Evolutionary conservation across 2,329 filamentous ascomycete genomes (phyloP).

Genomic region (Talaromyces sp.): DNA sequence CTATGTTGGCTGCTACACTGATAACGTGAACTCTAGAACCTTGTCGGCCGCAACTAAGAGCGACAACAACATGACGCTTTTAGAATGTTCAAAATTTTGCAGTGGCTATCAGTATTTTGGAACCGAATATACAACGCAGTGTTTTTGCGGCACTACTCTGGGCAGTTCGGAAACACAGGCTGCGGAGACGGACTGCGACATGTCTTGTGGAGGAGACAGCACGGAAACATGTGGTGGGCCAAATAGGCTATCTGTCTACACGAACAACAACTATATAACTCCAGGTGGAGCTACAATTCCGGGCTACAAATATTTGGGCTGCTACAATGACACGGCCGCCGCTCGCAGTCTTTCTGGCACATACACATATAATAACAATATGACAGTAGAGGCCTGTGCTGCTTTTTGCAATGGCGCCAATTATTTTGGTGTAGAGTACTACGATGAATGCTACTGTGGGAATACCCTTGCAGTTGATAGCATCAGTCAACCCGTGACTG

Average conservation of each 20-base stretch:
- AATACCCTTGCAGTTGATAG: conserved; percentile 6
- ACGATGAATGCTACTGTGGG: conserved; percentile 15
- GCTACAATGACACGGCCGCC: conserved; percentile 15
- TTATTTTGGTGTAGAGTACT: conserved; percentile 16
- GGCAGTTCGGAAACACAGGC: conserved; percentile 25
- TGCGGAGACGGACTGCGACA: conserved; percentile 46
- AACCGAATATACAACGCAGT: conserved; percentile 30
- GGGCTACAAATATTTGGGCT: conserved; percentile 10
- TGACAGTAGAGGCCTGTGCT: conserved; percentile 14
- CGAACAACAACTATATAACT: conserved; percentile 40
- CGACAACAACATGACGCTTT: conserved; percentile 26
- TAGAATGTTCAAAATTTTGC: conserved; percentile 27
- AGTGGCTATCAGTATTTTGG: conserved; percentile 29
- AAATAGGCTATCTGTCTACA: conserved; percentile 48
- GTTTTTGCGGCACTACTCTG: conserved; percentile 25
- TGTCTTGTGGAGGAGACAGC: conserved; percentile 45
- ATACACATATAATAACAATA: conserved; percentile 9
- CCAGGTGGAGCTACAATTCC: conserved; percentile 11
- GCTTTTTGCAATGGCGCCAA: conserved; percentile 13
- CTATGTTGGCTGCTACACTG: conserved; percentile 31
- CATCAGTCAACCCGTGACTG: conserved; percentile 3
- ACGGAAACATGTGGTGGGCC: conserved; percentile 35
- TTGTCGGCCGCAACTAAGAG: conserved; percentile 13
- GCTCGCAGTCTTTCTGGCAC: conserved; percentile 14
- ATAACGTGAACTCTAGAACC: conserved; percentile 22